Base-by-base conservation (phyloP, 768 basidiomycete species). In the Cyclocybe aegerita region DNA sequence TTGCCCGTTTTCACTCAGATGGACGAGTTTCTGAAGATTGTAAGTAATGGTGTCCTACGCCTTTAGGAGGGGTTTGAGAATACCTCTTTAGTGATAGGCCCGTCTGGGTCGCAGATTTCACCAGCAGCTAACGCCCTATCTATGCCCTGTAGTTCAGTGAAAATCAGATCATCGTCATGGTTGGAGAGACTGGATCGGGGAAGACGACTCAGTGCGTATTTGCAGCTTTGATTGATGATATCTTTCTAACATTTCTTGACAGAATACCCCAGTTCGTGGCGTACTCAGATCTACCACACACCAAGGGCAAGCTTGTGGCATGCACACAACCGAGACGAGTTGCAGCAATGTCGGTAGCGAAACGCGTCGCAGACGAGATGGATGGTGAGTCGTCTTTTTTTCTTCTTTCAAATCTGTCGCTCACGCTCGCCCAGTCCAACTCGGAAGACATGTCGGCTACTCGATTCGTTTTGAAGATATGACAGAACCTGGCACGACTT, bases 341-440 rank as follows among this genome's bases (percentile, higher is more conserved):
- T 3, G 94, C 96, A 9, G 94, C 96, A 7, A 98, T 97, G 93
- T 93, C 90, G 11, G 96, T 98, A 2, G 96, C 96, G 15, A 95
- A 96, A 67, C 94, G 96, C 71, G 96, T 99, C 1, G 94, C 96
- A 4, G 96, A 98, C 63, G 96, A 98, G 70, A 95, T 98, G 93
- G 96, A 98, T 66, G 92, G 93, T 93, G 58, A 60, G 90, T 71
- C 12, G 3, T 9, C 29, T 2, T 16, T 14, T 39, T 37, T 30
- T 34, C 9, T 5, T 35, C n/a, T 33, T 12, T 2, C 16, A n/a
- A 8, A 7, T 12, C 15, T 4, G 5, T 35, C 14, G 12, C 30
- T 48, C 57, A 35, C 62, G 17, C 31, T 7, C n/a, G 14, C 45
- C 39, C 57, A 94, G 94, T 99, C 4, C 79, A 85, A 67, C 85